Evolutionary conservation across 306 rosid genomes (phyloP).

Genomic region (Quercus agrifolia): DNA sequence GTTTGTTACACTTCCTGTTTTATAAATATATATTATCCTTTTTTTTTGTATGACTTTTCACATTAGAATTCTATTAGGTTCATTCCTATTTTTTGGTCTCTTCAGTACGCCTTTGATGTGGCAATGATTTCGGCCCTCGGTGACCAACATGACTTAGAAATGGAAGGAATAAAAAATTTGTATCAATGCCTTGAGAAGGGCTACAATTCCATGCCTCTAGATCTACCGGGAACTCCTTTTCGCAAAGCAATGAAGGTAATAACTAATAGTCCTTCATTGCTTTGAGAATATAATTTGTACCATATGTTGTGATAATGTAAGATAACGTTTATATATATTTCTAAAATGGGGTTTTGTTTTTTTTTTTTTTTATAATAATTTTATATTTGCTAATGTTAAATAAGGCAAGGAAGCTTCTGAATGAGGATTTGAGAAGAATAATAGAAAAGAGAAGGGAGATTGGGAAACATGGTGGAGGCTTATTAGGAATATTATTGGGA

Average conservation of each 20-base stretch:
- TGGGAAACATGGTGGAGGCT: constrained; percentile 42
- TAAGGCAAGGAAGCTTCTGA: constrained; percentile 79
- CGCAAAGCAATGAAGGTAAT: constrained; percentile 73
- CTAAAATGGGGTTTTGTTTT: neutral
- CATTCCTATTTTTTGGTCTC: neutral
- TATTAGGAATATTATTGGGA: constrained; percentile 49
- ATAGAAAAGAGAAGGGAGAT: constrained; percentile 56
- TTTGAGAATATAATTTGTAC: neutral
- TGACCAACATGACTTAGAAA: constrained; percentile 45
- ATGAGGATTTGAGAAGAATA: constrained; percentile 48
- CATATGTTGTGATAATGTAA: no score
- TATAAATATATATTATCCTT: no score
- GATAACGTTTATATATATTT: no score
- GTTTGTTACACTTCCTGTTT: neutral
- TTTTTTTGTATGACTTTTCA: neutral
- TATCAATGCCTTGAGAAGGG: constrained; percentile 75
- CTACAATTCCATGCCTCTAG: constrained; percentile 75
- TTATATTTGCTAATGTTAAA: neutral
- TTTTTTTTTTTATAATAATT: no score
- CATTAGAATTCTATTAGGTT: constrained; percentile 8
- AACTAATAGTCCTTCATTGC: neutral
- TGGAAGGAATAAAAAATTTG: constrained; percentile 57
- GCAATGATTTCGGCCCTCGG: constrained; percentile 81
- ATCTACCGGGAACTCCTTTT: constrained; percentile 72
- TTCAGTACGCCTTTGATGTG: constrained; percentile 84